Percentiles rank a stretch among this genome's conserved stretches.
Conservation (phyloP, 129 eudicot genomes). For the Ambrosia trifida region DNA sequence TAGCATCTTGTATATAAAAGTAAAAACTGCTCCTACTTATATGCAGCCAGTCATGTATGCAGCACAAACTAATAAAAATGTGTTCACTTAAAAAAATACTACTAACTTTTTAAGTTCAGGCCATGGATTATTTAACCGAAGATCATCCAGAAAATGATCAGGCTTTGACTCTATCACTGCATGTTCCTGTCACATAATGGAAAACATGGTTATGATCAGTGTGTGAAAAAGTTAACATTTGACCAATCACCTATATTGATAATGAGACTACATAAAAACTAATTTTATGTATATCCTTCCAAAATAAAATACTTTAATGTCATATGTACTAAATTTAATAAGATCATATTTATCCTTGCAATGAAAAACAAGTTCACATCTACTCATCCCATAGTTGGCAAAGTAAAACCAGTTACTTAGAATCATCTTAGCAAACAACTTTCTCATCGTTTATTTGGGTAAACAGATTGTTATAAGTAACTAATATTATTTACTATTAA, state of each 20-base stretch:
- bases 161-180: slow-evolving; percentile 95
- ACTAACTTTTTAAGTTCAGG: slow-evolving; percentile 83
- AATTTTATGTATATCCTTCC: background rate
- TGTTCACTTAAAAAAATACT: background rate
- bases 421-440: background rate
- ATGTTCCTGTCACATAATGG: slow-evolving; percentile 65
- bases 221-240: slow-evolving; percentile 1
- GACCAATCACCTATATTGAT: background rate
- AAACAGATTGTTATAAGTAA: background rate
- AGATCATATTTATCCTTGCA: background rate
- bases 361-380: background rate
- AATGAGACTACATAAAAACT: background rate
- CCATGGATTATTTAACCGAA: slow-evolving; percentile 95
- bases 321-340: background rate
- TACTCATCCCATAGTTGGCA: background rate
- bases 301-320: background rate
- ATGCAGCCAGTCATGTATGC: no score
- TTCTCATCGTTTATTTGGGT: background rate
- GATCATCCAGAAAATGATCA: slow-evolving; percentile 93
- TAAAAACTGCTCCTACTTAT: background rate
- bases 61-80: background rate
- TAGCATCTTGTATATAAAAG: background rate
- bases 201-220: slow-evolving; percentile 11
- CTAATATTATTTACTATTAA: background rate
- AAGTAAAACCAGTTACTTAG: background rate